Conservation (phyloP, 768 basidiomycete genomes). For the Xerocomus spinulosus region DNA sequence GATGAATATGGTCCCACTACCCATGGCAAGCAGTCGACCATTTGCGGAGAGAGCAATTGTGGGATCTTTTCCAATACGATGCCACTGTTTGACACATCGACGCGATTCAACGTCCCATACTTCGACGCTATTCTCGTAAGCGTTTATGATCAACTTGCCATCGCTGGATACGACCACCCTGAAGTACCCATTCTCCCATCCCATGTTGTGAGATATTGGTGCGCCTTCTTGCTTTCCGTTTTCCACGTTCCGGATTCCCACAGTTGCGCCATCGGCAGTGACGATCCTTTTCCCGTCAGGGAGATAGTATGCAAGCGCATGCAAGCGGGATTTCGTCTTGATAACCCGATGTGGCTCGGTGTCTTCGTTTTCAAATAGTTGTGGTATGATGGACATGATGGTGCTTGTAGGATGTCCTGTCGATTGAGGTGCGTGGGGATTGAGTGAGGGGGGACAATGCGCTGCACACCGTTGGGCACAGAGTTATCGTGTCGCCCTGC, state of each 20-base stretch:
- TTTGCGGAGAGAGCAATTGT: neutral
- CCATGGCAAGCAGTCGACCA: neutral
- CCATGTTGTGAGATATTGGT: neutral
- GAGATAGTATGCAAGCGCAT: slow-evolving; percentile 3
- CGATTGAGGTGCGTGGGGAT: too few relatives aligned
- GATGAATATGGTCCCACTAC: neutral
- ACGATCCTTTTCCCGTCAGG: slow-evolving; percentile 1
- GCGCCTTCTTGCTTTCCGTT: neutral
- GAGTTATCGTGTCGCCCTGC: slow-evolving; percentile 36
- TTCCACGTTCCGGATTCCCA: neutral
- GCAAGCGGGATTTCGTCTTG: too few relatives aligned
- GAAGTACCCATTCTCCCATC: neutral
- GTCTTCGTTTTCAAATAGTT: too few relatives aligned
- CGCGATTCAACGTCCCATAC: neutral
- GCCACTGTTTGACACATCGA: neutral
- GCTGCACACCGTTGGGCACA: too few relatives aligned
- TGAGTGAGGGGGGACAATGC: too few relatives aligned
- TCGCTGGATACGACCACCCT: neutral
- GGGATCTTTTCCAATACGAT: neutral
- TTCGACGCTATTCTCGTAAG: neutral
- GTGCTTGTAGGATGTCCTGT: too few relatives aligned
- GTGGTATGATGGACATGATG: too few relatives aligned
- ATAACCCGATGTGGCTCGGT: too few relatives aligned
- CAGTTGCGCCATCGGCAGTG: neutral
- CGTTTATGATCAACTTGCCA: too few relatives aligned